Percentiles rank a stretch among this genome's conserved stretches.
Conservation (phyloP, 176 grass and related monocot genomes). For the Oryza glaberrima region DNA sequence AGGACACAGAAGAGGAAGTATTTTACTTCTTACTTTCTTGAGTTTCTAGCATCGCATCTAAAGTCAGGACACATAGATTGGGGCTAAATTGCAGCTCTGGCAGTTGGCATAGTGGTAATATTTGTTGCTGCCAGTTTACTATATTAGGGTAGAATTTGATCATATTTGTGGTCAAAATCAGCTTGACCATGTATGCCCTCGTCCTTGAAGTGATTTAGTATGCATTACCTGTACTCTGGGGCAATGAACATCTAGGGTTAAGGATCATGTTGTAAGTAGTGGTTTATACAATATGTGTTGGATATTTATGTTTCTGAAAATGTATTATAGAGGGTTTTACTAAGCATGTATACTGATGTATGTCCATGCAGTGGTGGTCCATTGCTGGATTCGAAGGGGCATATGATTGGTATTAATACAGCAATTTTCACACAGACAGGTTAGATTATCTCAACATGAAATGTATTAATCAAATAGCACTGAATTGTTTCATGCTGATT, state of each 20-base stretch:
- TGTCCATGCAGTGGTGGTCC: conserved; percentile 84
- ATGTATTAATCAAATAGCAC: background rate
- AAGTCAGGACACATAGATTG: background rate
- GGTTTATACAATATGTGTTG: background rate
- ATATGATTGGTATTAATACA: conserved; percentile 95
- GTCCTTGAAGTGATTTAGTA: conserved; percentile 1
- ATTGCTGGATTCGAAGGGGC: conserved; percentile 89
- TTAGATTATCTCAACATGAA: conserved; percentile 29
- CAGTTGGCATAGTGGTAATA: background rate
- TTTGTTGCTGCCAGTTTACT: background rate
- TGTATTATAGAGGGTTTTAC: conserved; percentile 6
- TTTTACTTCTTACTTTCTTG: conserved; percentile 7
- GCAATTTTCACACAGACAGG: conserved; percentile 99
- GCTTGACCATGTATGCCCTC: background rate
- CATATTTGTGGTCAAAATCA: background rate
- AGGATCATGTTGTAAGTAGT: background rate
- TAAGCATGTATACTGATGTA: conserved; percentile 40
- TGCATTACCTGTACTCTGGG: background rate
- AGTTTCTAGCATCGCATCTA: background rate
- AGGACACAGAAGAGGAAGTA: background rate
- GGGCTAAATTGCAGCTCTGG: conserved; percentile 8
- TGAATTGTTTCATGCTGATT: background rate
- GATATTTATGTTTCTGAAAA: conserved; percentile 18
- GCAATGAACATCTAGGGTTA: background rate
- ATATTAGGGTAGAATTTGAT: background rate